Base-by-base conservation (phyloP, 177 flowering plant genomes). In the Tripterygium wilfordii region DNA sequence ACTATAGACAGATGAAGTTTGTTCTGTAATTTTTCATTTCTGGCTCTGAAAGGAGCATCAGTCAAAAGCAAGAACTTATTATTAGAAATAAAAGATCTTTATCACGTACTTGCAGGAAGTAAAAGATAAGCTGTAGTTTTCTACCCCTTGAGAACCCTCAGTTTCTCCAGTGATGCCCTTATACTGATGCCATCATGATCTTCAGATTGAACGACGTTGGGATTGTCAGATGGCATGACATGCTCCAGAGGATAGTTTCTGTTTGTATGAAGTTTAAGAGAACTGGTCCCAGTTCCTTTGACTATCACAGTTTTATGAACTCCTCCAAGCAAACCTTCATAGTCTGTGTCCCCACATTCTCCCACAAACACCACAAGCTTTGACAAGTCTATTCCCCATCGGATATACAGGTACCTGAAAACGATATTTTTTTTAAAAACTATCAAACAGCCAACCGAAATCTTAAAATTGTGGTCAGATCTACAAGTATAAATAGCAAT, bases 321-420 rank as follows among this genome's bases (percentile, higher is more conserved):
- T 0, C 87, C 87, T 4, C 75, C 75, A 14, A 75, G 45, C 70
- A 77, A 41, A 17, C 56, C 69, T 50, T 80, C 83, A 38, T 78
- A 80, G 40, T 80, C 87, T 0, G 83, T 70, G 36, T 80, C 83
- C 23, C 87, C 83, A 9, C 33, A 41, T 55, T 78, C 83, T 42
- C 87, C 87, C 13, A 57, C 60, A 28, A 77, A 66, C 1, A 75
- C 79, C 23, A 72, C 73, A 4, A 51, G 35, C 1, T 62, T 75
- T 24, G 77, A 47, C 54, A 80, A 45, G 31, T 78, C 67, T 23
- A 69, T 47, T 18, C 77, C 74, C 87, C 87, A 80, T 14, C 81
- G 60, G 22, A 80, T 43, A 31, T 47, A 51, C 18, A 80, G 54
- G 44, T 80, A 80, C 78, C 86, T 80, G 62, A 33, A 42, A 20